Conservation (phyloP, 139 green algal species). For the Chlamydomonas applanata region DNA sequence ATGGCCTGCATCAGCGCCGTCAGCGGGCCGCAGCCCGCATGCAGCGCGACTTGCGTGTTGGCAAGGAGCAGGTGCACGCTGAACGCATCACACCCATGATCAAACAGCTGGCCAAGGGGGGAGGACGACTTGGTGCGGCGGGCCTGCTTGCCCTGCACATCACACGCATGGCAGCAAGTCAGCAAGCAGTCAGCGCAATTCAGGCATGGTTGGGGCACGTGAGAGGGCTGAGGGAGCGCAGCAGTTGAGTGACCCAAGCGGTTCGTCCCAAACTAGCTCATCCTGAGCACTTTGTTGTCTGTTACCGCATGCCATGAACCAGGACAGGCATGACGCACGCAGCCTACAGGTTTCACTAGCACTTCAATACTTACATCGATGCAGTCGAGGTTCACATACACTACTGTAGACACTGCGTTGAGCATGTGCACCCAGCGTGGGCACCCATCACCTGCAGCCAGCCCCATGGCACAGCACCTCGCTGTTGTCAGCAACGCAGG, state of each 20-base stretch:
- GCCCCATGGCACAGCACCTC: too few relatives aligned
- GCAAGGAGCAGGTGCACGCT: conserved; percentile 75
- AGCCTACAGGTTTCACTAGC: neutral
- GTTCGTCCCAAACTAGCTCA: too few relatives aligned
- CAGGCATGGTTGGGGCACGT: too few relatives aligned
- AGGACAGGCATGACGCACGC: neutral
- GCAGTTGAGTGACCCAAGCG: too few relatives aligned
- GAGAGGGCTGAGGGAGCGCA: too few relatives aligned
- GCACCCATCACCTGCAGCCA: neutral
- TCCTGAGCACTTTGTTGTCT: too few relatives aligned
- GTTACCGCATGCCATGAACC: neutral
- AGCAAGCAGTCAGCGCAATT: too few relatives aligned
- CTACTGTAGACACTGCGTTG: conserved; percentile 32
- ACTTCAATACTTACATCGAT: neutral
- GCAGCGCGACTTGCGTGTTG: conserved; percentile 29
- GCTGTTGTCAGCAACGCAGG: too few relatives aligned
- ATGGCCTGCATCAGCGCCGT: too few relatives aligned
- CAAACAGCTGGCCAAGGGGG: conserved; percentile 94
- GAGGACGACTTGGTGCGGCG: conserved; percentile 82
- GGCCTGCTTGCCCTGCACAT: conserved; percentile 67
- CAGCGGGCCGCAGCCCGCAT: too few relatives aligned
- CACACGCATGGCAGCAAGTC: too few relatives aligned
- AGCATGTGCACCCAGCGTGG: conserved; percentile 33
- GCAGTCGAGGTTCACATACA: conserved; percentile 78
- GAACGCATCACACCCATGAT: conserved; percentile 92